Base-by-base conservation (phyloP, 2,329 filamentous ascomycete species). In the Fusarium veterinarium region DNA sequence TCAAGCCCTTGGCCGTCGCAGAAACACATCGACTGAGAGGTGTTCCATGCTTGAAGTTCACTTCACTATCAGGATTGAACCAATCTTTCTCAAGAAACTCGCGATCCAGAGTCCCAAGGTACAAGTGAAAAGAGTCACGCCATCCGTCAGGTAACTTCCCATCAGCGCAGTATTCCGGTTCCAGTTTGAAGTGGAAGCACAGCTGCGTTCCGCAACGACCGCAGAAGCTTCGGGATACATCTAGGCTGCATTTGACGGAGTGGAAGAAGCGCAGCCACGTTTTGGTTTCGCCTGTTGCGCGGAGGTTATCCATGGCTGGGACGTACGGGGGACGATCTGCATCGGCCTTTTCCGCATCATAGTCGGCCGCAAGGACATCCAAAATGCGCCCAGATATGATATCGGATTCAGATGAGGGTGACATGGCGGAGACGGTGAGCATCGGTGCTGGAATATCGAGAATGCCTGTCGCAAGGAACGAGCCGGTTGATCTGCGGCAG, bases 151-250 rank as follows among this genome's bases (percentile, higher is more conserved):
- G 75, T 1, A 76, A 8, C n/a, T 70, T 66, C 1, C 59, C 75
- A 19, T 48, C 66, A 12, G 63, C 48, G 28, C 72, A 72, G 12
- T 45, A 75, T 35, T 66, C 66, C 0, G 72, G 55, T 13, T 38
- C 19, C 0, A 77, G 69, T 37, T 64, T 67, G 28, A 76, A 67
- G 12, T 77, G 75, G 52, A 52, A 79, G 44, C 61, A 65, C 1
- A 77, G 13, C 8, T 62, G 67, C 1, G 76, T 65, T 6, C 77
- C 76, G 51, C 76, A 79, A 13, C 77, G 76, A 1, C 71, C 71
- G 25, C 78, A 79, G 52, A 79, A 79, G 45, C 64, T 70, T 16
- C 78, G 76, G 0, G 78, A 77, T 41, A 44, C 46, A 1, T 55
- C 59, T 41, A 74, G 74, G n/a, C 8, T 49, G 31, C 30, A 35